Evolutionary conservation across 768 basidiomycete genomes (phyloP).

Genomic region (Leccinellum luteum): DNA sequence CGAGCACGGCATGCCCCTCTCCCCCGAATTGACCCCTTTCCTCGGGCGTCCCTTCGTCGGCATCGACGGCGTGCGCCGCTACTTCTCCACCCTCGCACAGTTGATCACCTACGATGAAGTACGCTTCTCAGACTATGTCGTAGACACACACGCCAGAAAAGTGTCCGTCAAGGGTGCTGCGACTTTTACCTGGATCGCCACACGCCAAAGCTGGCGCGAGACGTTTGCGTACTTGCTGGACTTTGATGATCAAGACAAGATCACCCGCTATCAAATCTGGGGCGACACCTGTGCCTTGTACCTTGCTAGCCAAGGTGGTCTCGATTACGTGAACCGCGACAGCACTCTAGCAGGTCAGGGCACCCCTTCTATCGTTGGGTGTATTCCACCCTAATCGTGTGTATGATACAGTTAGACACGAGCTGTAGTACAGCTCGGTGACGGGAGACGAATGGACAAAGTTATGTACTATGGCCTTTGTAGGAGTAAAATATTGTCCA

Average conservation of each 20-base stretch:
- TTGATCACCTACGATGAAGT: constrained; percentile 51
- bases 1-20: constrained; percentile 56
- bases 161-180: constrained; percentile 56
- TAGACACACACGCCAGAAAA: constrained; percentile 48
- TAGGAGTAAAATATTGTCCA: constrained; percentile 7
- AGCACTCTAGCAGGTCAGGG: not conserved
- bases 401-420: constrained; percentile 15
- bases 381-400: not conserved
- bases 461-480: not conserved
- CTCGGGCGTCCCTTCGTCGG: constrained; percentile 51
- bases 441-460: not conserved
- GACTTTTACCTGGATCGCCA: constrained; percentile 54
- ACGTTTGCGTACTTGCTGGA: constrained; percentile 57
- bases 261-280: constrained; percentile 65
- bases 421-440: constrained; percentile 1
- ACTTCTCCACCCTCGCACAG: constrained; percentile 48
- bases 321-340: constrained; percentile 22
- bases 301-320: constrained; percentile 51
- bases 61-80: constrained; percentile 39
- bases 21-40: constrained; percentile 52
- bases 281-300: constrained; percentile 65
- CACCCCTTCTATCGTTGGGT: not conserved
- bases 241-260: constrained; percentile 55
- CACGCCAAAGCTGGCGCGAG: constrained; percentile 58
- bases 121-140: constrained; percentile 51